These are phyloP conservation scores for Ceratobasidium sp. DNA, from an alignment of 1,284 basidiomycete genomes.

Conservation along the genomic window DNA sequence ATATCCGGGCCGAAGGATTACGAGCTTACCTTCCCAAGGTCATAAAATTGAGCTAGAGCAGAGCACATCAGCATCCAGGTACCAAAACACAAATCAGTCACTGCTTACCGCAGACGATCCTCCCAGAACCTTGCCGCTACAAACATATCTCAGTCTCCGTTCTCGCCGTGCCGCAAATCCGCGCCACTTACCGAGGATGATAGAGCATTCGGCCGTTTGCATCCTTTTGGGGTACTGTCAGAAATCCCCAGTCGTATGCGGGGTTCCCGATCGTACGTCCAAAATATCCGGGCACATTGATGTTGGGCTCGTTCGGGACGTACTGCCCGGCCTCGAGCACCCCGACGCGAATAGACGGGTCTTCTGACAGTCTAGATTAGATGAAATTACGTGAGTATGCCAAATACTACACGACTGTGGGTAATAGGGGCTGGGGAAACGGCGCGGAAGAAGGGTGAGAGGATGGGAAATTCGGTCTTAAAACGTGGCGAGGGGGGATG, in stretches of 20 bases:
- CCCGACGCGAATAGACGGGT: constrained; percentile 31
- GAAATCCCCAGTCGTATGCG: constrained; percentile 41
- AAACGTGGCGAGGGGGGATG: not conserved
- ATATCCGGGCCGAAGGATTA: not conserved
- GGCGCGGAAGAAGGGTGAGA: not conserved
- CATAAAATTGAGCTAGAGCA: constrained; percentile 36
- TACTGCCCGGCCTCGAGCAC: constrained; percentile 36
- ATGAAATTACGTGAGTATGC: not conserved
- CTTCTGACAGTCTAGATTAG: constrained; percentile 23
- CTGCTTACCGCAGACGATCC: constrained; percentile 45
- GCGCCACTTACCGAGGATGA: constrained; percentile 39
- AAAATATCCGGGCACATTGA: constrained; percentile 43
- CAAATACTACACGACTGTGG: not conserved
- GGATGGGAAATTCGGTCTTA: constrained; percentile 2
- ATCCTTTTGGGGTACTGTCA: constrained; percentile 41
- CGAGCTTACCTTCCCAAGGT: constrained; percentile 33
- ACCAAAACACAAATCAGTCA: not conserved
- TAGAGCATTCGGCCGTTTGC: constrained; percentile 35
- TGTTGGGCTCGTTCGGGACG: constrained; percentile 40
- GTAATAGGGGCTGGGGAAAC: not conserved
- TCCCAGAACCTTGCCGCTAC: constrained; percentile 48
- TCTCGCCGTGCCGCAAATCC: not conserved
- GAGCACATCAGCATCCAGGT: too few species aligned
- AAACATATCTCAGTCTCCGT: not conserved
- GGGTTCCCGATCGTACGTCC: constrained; percentile 40